Evolutionary conservation across 179 eudicot species (phyloP), one percentile per base, ranked within the genome.

Genomic region (Carnegiea gigantea): DNA sequence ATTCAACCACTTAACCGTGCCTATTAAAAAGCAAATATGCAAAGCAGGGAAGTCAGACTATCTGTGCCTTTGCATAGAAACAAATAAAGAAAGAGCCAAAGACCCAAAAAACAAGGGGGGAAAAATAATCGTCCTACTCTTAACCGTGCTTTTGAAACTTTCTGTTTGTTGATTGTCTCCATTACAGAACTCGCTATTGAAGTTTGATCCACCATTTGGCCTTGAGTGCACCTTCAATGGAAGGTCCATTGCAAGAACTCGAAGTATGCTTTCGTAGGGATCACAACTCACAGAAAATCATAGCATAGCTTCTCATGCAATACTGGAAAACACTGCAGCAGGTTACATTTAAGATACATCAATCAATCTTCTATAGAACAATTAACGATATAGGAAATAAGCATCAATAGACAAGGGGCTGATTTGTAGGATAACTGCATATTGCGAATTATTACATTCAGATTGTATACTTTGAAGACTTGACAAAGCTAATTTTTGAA

Each of bases 211-310:
- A 76, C 88, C 88, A 81, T 90, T 84, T 80, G 82, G 91, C 70
- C 82, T 86, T 28, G 77, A 80, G 64, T 68, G 81, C 48, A 40
- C 76, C 80, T 89, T 89, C 38, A 79, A 40, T 79, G 84, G 85
- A 59, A 82, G 76, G 80, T 92, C 92, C 98, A 95, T 95, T 82
- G 85, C 79, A 77, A 77, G 59, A 79, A 59, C 76, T 80, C 78
- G 49, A 21, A 30, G 15, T 54, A 70, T 71, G 68, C 79, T 77
- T 75, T 51, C 59, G 46, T 77, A 4, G 9, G 70, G 14, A 79
- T 68, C 82, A 74, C 26, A 43, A 33, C 36, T 33, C 36, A 33
- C 36, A 75, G 7, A 70, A 53, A 24, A 26, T 79, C 60, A 75
- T 20, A 21, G 78, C 62, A 65, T n/a, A 26, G 40, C 44, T 48